These are phyloP conservation scores for Phytophthora sojae DNA, from an alignment of 352 stramenopile species.

Conservation along the genomic window DNA sequence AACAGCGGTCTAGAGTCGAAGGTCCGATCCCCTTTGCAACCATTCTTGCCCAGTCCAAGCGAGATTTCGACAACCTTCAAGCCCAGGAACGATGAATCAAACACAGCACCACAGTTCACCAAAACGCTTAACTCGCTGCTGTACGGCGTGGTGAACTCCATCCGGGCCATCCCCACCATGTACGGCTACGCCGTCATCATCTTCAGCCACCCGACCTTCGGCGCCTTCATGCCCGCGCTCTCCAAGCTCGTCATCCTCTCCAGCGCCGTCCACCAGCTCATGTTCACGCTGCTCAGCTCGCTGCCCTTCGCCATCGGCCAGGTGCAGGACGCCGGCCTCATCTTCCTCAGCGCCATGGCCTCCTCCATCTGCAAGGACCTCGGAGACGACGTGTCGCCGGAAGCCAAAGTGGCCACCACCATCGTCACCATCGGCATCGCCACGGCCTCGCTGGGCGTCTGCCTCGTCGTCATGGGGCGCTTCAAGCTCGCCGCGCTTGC, in stretches of 20 bases:
- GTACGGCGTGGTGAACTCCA: conserved; percentile 92
- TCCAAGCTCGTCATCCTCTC: conserved; percentile 97
- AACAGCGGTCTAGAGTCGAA: too few species aligned
- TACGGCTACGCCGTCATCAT: conserved; percentile 96
- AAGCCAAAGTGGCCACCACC: conserved; percentile 92
- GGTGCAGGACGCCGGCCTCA: conserved; percentile 97
- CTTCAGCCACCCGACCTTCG: conserved; percentile 91
- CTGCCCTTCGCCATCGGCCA: conserved; percentile 97
- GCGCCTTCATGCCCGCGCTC: conserved; percentile 82
- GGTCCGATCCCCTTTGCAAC: too few species aligned
- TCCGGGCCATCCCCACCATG: conserved; percentile 93
- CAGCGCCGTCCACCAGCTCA: conserved; percentile 93
- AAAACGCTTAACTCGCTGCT: conserved; percentile 34
- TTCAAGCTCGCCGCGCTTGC: conserved; percentile 94
- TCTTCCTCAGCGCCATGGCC: conserved; percentile 96
- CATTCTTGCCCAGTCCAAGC: too few species aligned
- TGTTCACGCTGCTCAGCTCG: conserved; percentile 87
- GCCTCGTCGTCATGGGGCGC: conserved; percentile 93
- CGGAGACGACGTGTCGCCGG: conserved; percentile 53
- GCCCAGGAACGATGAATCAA: too few species aligned
- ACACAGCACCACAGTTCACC: too few species aligned
- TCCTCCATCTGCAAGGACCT: conserved; percentile 86
- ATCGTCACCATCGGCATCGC: conserved; percentile 93
- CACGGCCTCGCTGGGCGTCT: conserved; percentile 91
- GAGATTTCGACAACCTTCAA: too few species aligned